Percentiles rank a stretch among this genome's conserved stretches.
These are phyloP conservation scores for Tardiomyces digboiensis DNA, from an alignment of 1,139 yeast species.

Conservation along the genomic window DNA sequence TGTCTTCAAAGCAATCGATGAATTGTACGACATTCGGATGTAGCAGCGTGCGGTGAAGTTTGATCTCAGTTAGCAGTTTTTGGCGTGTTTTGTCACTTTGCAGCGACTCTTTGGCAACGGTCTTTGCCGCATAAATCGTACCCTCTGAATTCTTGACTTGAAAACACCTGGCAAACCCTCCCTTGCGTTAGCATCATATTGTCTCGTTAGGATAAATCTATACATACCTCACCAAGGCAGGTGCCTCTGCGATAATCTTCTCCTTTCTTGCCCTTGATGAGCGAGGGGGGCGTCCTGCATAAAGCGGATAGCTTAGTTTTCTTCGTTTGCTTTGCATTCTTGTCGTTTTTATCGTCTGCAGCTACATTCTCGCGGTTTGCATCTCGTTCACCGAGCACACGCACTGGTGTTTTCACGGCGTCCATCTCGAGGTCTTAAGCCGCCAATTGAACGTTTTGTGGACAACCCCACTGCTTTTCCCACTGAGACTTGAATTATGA, in stretches of 20 bases:
- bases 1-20: constrained; percentile 93
- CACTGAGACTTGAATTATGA: no score
- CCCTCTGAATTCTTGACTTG: constrained; percentile 89
- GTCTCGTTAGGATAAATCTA: constrained; percentile 2
- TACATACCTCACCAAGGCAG: constrained; percentile 64
- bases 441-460: no score
- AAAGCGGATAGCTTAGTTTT: constrained; percentile 76
- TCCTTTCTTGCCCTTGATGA: constrained; percentile 69
- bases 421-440: no score
- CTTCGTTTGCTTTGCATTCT: constrained; percentile 42
- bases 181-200: constrained; percentile 25
- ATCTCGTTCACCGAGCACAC: constrained; percentile 5
- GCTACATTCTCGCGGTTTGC: constrained; percentile 5
- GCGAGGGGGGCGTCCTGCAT: constrained; percentile 85
- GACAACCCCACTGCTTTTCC: no score
- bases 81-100: constrained; percentile 87
- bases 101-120: constrained; percentile 93
- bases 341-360: constrained; percentile 1
- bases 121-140: constrained; percentile 88
- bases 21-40: constrained; percentile 83
- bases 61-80: constrained; percentile 80
- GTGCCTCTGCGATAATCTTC: constrained; percentile 86
- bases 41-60: constrained; percentile 80
- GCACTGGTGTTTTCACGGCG: constrained; percentile 6
- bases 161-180: constrained; percentile 98